Base-by-base conservation (phyloP, 176 grass and related monocot species). In the Juncus inflexus region DNA sequence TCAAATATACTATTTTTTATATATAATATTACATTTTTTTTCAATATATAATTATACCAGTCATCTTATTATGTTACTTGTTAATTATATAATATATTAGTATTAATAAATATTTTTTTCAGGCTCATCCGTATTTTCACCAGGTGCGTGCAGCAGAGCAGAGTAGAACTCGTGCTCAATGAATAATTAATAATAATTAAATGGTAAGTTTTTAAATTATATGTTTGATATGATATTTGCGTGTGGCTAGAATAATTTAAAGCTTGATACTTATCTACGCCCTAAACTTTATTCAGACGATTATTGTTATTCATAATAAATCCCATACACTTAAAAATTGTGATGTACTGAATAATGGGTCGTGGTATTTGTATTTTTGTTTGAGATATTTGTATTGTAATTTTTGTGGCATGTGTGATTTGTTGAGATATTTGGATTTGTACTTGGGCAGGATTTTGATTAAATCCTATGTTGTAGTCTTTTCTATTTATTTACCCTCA, bases 111-210 rank as follows among this genome's bases (percentile, higher is more conserved):
- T 37, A 38, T 53, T 38, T 3, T 77, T 40, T 81, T 62, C 69
- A 92, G 95, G 89, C 80, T 60, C 95, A 99, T 64, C 78, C 89
- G 0, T 99, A 99, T 56, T 99, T 99, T 10, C 37, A 78, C 67
- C 95, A 82, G 77, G 94, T 99, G n/a, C 85, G 81, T 76, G 89
- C 89, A 13, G 95, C 80, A 3, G 95, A 99, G 68, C 85, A 83
- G 55, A 94, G 76, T 61, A 86, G 95, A 50, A 63, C 66, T 47
- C 76, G 83, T 4, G 57, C 78, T 4, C 80, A 87, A 55, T 90
- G 63, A 75, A 37, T 73, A 66, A 60, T 6, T 49, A 49, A 37
- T 67, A 13, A 53, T 68, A 47, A 12, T 8, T 16, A 16, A 14
- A 10, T 50, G 37, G 43, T 50, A 63, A 45, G 42, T 62, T 58